Evolutionary conservation across 1,139 yeast genomes (phyloP).

Genomic region (Dujonia santamariae): DNA sequence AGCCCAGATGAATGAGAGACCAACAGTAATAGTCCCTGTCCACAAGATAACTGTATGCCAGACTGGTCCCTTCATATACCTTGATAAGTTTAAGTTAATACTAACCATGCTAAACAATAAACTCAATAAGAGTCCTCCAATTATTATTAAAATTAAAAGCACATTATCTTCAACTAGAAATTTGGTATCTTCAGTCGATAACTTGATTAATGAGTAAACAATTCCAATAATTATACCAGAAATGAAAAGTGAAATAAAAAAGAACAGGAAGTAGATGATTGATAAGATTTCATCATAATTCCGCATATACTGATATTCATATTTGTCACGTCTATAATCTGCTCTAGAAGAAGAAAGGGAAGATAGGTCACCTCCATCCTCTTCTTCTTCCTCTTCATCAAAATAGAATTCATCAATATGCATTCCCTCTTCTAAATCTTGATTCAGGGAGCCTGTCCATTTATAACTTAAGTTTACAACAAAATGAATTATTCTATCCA

Average conservation of each 20-base stretch:
- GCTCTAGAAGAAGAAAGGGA: conserved; percentile 3
- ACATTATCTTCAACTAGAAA: conserved; percentile 30
- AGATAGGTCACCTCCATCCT: conserved; percentile 4
- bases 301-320: conserved; percentile 7
- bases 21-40: conserved; percentile 29
- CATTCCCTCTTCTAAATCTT: conserved; percentile 4
- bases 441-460: not conserved
- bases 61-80: conserved; percentile 25
- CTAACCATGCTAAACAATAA: conserved; percentile 32
- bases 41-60: conserved; percentile 27
- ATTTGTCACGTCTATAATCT: conserved; percentile 2
- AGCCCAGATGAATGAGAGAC: conserved; percentile 23
- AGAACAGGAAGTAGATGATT: conserved; percentile 35
- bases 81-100: conserved; percentile 27
- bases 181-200: conserved; percentile 19
- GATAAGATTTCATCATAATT: conserved; percentile 37
- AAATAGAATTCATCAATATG: not conserved
- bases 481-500: conserved; percentile 6
- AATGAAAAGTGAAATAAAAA: conserved; percentile 33
- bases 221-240: conserved; percentile 45
- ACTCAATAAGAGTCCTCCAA: conserved; percentile 33
- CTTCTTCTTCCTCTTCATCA: conserved; percentile 3
- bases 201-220: conserved; percentile 31
- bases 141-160: conserved; percentile 30
- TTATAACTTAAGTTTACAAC: conserved; percentile 1